Conservation (phyloP, 1,284 basidiomycete genomes). For the Trichosporon sp. region DNA sequence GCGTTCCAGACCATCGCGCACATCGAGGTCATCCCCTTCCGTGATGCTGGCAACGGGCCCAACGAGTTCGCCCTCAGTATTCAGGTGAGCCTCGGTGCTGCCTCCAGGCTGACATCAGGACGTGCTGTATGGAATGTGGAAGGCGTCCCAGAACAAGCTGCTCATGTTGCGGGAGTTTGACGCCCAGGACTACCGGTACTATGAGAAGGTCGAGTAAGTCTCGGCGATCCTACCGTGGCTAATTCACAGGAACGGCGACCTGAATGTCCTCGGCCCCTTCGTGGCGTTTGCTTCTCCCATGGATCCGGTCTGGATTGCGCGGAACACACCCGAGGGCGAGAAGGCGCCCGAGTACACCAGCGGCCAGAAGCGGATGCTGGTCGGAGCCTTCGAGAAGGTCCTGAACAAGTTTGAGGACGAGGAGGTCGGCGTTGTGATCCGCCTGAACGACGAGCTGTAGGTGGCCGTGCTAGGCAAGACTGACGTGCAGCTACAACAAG, state of each 20-base stretch:
- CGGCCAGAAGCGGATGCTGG: conserved; percentile 54
- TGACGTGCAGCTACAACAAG: conserved; percentile 63
- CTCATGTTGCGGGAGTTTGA: conserved; percentile 87
- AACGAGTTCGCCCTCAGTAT: conserved; percentile 90
- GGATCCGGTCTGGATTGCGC: conserved; percentile 46
- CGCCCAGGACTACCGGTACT: conserved; percentile 60
- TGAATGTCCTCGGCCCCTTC: conserved; percentile 83
- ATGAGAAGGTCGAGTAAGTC: conserved; percentile 75
- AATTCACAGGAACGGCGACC: conserved; percentile 71
- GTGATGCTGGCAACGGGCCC: conserved; percentile 89
- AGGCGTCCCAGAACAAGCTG: conserved; percentile 82
- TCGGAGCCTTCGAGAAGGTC: conserved; percentile 77
- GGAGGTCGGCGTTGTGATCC: conserved; percentile 84
- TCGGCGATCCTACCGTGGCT: neutral
- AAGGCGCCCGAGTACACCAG: neutral
- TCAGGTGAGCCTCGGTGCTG: conserved; percentile 52
- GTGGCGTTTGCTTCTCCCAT: conserved; percentile 95
- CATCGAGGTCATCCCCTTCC: conserved; percentile 87
- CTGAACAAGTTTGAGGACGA: conserved; percentile 85
- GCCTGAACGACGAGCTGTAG: conserved; percentile 81
- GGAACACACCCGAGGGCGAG: neutral
- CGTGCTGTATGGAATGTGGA: conserved; percentile 91
- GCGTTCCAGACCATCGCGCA: conserved; percentile 88
- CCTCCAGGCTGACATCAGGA: conserved; percentile 53
- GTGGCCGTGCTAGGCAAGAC: conserved; percentile 1